Conservation (phyloP, 106 monocot genomes). For the Platanthera guangdongensis region DNA sequence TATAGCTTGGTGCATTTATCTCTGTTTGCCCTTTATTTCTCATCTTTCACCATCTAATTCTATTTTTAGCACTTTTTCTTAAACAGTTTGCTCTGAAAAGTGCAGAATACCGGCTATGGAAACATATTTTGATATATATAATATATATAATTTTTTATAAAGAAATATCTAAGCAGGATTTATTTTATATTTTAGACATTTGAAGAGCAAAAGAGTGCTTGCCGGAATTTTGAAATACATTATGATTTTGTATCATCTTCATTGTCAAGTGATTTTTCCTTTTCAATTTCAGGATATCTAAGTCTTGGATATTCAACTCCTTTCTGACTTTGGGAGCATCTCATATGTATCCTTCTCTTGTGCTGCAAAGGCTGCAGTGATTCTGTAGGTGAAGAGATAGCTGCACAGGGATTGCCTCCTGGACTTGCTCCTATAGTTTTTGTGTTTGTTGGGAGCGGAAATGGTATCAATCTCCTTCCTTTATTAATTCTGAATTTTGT, state of each 20-base stretch:
- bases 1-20: conserved; percentile 22
- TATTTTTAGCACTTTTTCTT: not conserved
- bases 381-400: conserved; percentile 97
- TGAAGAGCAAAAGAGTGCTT: not conserved
- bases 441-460: conserved; percentile 91
- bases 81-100: not conserved
- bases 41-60: not conserved
- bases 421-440: conserved; percentile 83
- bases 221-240: not conserved
- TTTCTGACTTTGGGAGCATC: conserved; percentile 86
- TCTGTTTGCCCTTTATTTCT: not conserved
- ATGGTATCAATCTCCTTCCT: conserved; percentile 41
- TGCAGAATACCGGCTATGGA: not conserved
- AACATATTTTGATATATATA: not conserved
- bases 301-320: conserved; percentile 95
- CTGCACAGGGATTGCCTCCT: conserved; percentile 65
- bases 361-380: conserved; percentile 93
- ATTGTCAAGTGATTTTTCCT: not conserved
- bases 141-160: not conserved
- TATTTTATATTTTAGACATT: not conserved
- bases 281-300: conserved; percentile 62
- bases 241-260: not conserved
- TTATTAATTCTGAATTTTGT: not conserved
- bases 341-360: conserved; percentile 89
- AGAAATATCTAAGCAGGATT: not conserved